Conservation (phyloP, 139 green algal genomes). For the Micromonas commoda region DNA sequence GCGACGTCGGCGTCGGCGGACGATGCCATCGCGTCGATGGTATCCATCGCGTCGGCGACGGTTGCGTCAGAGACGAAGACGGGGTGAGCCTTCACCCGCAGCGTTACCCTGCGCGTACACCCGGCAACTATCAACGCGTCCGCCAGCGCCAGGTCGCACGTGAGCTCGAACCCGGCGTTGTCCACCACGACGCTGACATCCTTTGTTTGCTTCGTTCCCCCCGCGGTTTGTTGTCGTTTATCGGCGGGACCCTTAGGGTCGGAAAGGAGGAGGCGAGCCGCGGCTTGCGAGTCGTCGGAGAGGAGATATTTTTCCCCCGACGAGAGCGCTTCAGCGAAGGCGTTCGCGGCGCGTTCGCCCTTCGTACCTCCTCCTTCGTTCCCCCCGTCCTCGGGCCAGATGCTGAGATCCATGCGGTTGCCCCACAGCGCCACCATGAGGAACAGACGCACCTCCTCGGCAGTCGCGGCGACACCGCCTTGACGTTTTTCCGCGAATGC, state of each 20-base stretch:
- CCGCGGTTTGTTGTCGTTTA: not conserved
- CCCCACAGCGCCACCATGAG: conserved; percentile 36
- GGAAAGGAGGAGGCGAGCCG: not conserved
- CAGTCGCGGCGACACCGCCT: not conserved
- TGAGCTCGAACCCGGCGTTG: conserved; percentile 45
- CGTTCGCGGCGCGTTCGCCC: not conserved
- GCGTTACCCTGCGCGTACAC: not conserved
- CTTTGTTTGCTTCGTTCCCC: not conserved
- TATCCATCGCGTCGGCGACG: conserved; percentile 31
- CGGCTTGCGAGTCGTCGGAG: conserved; percentile 7
- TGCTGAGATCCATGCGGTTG: conserved; percentile 39
- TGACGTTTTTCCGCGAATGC: conserved; percentile 1
- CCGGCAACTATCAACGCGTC: too few species aligned
- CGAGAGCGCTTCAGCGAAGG: conserved; percentile 24
- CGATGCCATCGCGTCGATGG: not conserved
- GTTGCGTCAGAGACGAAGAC: conserved; percentile 40
- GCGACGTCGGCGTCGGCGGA: not conserved
- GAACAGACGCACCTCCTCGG: conserved; percentile 11
- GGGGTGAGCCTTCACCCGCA: conserved; percentile 38
- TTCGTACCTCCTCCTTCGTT: not conserved
- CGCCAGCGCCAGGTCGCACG: conserved; percentile 27
- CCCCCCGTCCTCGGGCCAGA: conserved; percentile 28
- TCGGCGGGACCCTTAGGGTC: not conserved
- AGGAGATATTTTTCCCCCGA: conserved; percentile 24
- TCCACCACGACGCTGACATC: conserved; percentile 36